Evolutionary conservation across 306 rosid genomes (phyloP), one percentile per base, ranked within the genome.

Genomic region (Morella rubra): DNA sequence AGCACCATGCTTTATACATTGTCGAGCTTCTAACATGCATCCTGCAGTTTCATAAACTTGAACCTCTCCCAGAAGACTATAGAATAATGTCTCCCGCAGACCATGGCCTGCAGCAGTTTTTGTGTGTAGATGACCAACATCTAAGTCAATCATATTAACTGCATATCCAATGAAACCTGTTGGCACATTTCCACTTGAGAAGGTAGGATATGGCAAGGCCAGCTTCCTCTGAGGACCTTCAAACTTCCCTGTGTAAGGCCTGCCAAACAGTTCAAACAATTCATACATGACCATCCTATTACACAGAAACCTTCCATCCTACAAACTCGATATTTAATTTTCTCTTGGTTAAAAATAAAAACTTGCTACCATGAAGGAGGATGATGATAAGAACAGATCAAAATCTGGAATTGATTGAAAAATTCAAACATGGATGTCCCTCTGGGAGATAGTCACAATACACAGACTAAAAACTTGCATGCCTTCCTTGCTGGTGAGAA

Each of bases 131-230:
- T 86, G 81, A 74, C 53, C 9, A 8, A 24, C 20, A 56, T 85
- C 91, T 15, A 88, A 45, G 24, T 85, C 85, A 73, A 90, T 52
- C 96, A 88, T 74, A 74, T 90, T 90, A 22, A 90, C 96, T 18
- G 93, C 96, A 78, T 80, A 84, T 40, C 89, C 96, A 41, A 87
- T 6, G 78, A 90, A 90, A 22, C 93, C 93, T 2, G 5, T 24
- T 3, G 91, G 96, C 5, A 40, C 49, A 7, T 16, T 69, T 44
- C 93, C 89, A 40, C 75, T 69, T 15, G 61, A 70, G 37, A 85
- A 62, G 14, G 12, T 53, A 5, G 91, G 91, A 72, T 56, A 12
- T 0, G 82, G 85, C 79, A 88, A 80, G 8, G 47, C 73, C 40
- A 87, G 83, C 85, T 82, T 90, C 77, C 71, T 77, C 78, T 87